phyloP scores from a whole-genome alignment of 2,329 filamentous ascomycete species.

The Fusarium sp. region DNA sequence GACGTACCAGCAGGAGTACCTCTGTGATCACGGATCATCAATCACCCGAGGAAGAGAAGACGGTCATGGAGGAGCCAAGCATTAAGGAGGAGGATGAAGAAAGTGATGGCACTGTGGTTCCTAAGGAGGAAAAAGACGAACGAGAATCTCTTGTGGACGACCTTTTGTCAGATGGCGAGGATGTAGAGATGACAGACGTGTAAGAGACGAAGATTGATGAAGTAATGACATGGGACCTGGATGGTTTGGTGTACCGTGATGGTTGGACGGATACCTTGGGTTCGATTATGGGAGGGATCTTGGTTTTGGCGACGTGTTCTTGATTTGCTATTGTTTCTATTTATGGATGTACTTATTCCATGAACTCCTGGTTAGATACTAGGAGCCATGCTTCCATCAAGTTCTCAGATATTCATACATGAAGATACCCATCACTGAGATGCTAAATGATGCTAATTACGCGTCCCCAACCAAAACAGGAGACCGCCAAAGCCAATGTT shows the following conservation, averaged over 20 bases:
- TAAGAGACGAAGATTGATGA: constrained; percentile 31
- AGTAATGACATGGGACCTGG: constrained; percentile 33
- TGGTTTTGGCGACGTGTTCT: constrained; percentile 27
- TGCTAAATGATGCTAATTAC: constrained; percentile 6
- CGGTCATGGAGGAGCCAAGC: constrained; percentile 51
- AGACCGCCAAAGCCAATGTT: constrained; percentile 71
- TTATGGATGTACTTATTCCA: constrained; percentile 14
- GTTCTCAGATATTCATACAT: neutral
- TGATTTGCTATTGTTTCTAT: constrained; percentile 17
- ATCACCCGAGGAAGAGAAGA: constrained; percentile 52
- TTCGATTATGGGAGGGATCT: constrained; percentile 6
- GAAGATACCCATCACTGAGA: constrained; percentile 2
- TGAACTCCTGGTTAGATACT: neutral
- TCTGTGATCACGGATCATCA: constrained; percentile 50
- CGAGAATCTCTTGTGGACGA: constrained; percentile 53
- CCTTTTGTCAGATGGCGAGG: constrained; percentile 53
- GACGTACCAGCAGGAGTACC: constrained; percentile 56
- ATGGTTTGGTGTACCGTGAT: constrained; percentile 30
- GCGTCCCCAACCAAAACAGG: constrained; percentile 62
- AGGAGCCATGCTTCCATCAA: neutral
- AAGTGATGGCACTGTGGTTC: constrained; percentile 47
- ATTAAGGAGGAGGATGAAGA: constrained; percentile 62
- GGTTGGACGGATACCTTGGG: constrained; percentile 14
- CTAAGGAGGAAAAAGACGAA: constrained; percentile 45
- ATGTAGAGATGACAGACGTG: constrained; percentile 46